Conservation (phyloP, 768 basidiomycete genomes). For the Tricholoma terreum region DNA sequence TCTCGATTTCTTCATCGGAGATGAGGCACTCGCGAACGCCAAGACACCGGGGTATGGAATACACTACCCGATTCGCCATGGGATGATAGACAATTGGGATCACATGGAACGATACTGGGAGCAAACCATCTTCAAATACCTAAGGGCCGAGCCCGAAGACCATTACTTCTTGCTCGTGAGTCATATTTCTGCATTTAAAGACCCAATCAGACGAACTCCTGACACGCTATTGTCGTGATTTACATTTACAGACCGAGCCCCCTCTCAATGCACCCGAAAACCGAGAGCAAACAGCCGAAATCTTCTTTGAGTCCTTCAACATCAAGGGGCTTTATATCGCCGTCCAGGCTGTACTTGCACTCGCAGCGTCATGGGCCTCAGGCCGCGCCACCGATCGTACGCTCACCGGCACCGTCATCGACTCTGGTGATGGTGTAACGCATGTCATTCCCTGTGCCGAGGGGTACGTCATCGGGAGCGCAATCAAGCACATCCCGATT, state of each 20-base stretch:
- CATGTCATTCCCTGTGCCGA: conserved; percentile 97
- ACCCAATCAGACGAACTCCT: not conserved
- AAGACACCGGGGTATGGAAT: conserved; percentile 94
- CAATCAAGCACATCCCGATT: conserved; percentile 98
- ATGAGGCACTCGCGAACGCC: conserved; percentile 93
- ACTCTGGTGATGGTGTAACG: conserved; percentile 98
- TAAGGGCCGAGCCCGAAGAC: conserved; percentile 97
- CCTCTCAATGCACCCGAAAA: conserved; percentile 98
- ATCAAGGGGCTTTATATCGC: conserved; percentile 98
- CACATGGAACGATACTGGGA: conserved; percentile 99
- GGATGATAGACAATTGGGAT: conserved; percentile 98
- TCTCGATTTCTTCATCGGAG: conserved; percentile 99
- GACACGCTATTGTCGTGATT: not conserved
- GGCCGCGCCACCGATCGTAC: conserved; percentile 87
- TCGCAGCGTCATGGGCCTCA: conserved; percentile 96
- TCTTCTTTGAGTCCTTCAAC: conserved; percentile 99
- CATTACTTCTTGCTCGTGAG: conserved; percentile 96
- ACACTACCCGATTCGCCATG: conserved; percentile 95
- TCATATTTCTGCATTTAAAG: conserved; percentile 6
- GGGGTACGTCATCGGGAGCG: conserved; percentile 97
- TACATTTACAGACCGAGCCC: conserved; percentile 80
- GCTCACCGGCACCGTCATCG: conserved; percentile 95
- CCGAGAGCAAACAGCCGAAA: conserved; percentile 97
- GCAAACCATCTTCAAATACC: conserved; percentile 99
- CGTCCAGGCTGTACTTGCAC: conserved; percentile 96